These are phyloP conservation scores for Suillus hirtellus DNA, from an alignment of 768 basidiomycete species.

Conservation along the genomic window DNA sequence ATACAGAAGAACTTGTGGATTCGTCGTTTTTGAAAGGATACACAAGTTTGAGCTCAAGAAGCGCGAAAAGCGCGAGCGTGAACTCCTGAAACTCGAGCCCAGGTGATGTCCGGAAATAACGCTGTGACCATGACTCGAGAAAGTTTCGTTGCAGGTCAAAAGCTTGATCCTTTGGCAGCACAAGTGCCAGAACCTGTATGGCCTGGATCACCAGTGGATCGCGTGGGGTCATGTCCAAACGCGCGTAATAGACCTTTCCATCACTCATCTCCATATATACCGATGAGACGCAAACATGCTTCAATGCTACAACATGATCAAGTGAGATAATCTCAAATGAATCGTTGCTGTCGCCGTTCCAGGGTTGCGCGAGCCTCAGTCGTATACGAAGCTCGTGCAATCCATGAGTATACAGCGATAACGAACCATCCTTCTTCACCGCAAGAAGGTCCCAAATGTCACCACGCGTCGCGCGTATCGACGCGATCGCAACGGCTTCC, in stretches of 20 bases:
- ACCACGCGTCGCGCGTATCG: constrained; percentile 64
- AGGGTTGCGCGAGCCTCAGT: constrained; percentile 23
- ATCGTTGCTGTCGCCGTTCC: constrained; percentile 6
- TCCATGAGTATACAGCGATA: constrained; percentile 67
- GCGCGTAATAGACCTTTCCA: constrained; percentile 45
- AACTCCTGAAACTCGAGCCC: constrained; percentile 62
- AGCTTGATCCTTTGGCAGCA: constrained; percentile 55
- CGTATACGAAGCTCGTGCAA: constrained; percentile 42
- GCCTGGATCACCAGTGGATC: constrained; percentile 58
- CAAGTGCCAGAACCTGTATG: constrained; percentile 62
- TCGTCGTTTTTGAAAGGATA: constrained; percentile 18
- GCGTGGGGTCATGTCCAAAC: constrained; percentile 56
- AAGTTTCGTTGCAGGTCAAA: constrained; percentile 59
- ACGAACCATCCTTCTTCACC: constrained; percentile 52
- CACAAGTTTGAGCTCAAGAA: constrained; percentile 43
- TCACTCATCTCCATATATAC: constrained; percentile 56
- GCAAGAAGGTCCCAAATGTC: constrained; percentile 70
- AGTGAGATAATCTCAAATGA: constrained; percentile 16
- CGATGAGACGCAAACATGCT: constrained; percentile 50
- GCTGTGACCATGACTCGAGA: constrained; percentile 56
- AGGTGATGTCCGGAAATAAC: constrained; percentile 42
- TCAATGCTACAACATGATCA: constrained; percentile 42
- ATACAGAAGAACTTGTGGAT: constrained; percentile 33
- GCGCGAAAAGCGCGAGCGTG: constrained; percentile 46
- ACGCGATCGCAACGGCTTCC: constrained; percentile 51